Conservation (phyloP, 1,284 basidiomycete genomes). For the Tremellales sp. region DNA sequence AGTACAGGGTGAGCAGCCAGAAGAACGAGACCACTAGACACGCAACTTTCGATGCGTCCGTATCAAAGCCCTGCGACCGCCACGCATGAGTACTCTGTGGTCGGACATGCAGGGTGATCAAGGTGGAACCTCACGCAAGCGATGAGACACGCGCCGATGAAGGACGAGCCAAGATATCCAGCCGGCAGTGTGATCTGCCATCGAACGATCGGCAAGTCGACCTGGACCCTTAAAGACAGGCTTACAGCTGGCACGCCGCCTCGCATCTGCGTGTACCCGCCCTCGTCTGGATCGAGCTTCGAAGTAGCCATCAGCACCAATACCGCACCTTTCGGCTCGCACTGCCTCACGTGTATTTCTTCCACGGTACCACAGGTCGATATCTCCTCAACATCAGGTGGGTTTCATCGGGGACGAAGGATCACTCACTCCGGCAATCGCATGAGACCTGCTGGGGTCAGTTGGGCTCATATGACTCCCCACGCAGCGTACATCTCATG, state of each 20-base stretch:
- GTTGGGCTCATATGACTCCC: slow-evolving; percentile 2
- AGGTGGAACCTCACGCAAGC: slow-evolving; percentile 59
- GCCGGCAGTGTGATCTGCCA: slow-evolving; percentile 58
- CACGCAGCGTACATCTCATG: slow-evolving; percentile 62
- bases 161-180: slow-evolving; percentile 85
- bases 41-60: slow-evolving; percentile 86
- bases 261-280: slow-evolving; percentile 87
- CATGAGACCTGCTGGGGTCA: slow-evolving; percentile 63
- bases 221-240: slow-evolving; percentile 12
- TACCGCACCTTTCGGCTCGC: slow-evolving; percentile 58
- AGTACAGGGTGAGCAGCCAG: slow-evolving; percentile 89
- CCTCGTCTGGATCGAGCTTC: slow-evolving; percentile 65
- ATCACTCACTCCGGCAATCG: slow-evolving; percentile 57
- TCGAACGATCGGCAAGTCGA: neutral
- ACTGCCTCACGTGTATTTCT: slow-evolving; percentile 62
- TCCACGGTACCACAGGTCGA: slow-evolving; percentile 89
- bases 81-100: neutral
- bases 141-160: slow-evolving; percentile 86
- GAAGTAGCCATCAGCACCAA: slow-evolving; percentile 14
- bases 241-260: slow-evolving; percentile 85
- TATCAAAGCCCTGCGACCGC: slow-evolving; percentile 66
- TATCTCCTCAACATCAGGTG: slow-evolving; percentile 48
- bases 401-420: slow-evolving; percentile 26
- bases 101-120: neutral
- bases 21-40: slow-evolving; percentile 75